phyloP scores from a whole-genome alignment of 1,284 basidiomycete genomes.

The Xerocomus amazonicus region DNA sequence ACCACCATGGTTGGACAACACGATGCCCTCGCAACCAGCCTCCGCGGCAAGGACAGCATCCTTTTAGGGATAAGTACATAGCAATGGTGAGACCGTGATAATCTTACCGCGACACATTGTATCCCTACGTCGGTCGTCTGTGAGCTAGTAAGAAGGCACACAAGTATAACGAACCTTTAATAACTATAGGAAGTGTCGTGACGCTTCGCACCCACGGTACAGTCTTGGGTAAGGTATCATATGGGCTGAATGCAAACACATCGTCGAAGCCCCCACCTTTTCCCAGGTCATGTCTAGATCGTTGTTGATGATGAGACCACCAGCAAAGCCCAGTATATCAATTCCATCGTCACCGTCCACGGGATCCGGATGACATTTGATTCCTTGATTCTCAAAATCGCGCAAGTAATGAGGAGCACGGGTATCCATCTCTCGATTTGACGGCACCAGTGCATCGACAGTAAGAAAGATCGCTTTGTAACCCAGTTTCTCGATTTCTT shows the following conservation, averaged over 20 bases:
- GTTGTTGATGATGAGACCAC: conserved; percentile 57
- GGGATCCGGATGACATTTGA: conserved; percentile 17
- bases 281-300: conserved; percentile 75
- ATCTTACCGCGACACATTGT: conserved; percentile 67
- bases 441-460: conserved; percentile 84
- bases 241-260: conserved; percentile 1
- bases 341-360: conserved; percentile 35
- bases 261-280: conserved; percentile 38
- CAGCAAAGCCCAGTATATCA: conserved; percentile 59
- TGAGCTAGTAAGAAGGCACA: conserved; percentile 7
- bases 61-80: conserved; percentile 33
- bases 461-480: conserved; percentile 89
- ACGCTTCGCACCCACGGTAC: conserved; percentile 76
- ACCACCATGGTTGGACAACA: conserved; percentile 93
- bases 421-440: conserved; percentile 83
- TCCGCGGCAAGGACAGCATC: conserved; percentile 88
- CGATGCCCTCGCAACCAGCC: conserved; percentile 80
- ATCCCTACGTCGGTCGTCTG: conserved; percentile 47
- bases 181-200: conserved; percentile 77
- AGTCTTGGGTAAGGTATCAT: conserved; percentile 40
- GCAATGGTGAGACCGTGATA: not conserved
- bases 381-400: conserved; percentile 48
- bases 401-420: conserved; percentile 60
- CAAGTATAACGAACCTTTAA: conserved; percentile 59
- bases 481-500: conserved; percentile 66